These are phyloP conservation scores for Fomitopsis palustris DNA, from an alignment of 1,284 basidiomycete species.

Conservation along the genomic window DNA sequence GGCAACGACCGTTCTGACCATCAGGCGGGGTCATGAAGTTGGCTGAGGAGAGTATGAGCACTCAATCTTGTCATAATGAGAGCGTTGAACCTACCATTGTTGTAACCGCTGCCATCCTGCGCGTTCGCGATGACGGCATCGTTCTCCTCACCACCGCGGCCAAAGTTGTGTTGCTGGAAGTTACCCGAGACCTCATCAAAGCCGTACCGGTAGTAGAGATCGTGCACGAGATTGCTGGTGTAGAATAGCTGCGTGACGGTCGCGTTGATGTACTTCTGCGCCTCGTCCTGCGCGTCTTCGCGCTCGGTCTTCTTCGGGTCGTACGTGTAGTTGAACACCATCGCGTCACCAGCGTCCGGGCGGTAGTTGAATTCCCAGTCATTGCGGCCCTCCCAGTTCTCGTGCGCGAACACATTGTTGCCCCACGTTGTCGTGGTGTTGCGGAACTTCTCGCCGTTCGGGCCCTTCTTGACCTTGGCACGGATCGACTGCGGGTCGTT, in stretches of 20 bases:
- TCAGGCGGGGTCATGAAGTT: conserved; percentile 83
- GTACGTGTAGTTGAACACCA: conserved; percentile 72
- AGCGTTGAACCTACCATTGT: conserved; percentile 50
- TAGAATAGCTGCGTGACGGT: conserved; percentile 92
- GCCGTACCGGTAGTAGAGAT: conserved; percentile 73
- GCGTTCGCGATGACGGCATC: conserved; percentile 95
- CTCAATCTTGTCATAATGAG: not conserved
- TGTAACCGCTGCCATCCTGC: conserved; percentile 90
- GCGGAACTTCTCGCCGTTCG: conserved; percentile 39
- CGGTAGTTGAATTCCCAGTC: conserved; percentile 77
- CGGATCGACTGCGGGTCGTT: conserved; percentile 47
- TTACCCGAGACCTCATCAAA: conserved; percentile 92
- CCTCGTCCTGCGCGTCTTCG: conserved; percentile 55
- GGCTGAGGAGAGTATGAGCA: conserved; percentile 21
- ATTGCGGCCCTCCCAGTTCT: conserved; percentile 86
- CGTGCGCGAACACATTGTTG: conserved; percentile 89
- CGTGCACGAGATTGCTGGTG: conserved; percentile 83
- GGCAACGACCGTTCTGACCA: conserved; percentile 80
- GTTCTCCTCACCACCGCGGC: conserved; percentile 78
- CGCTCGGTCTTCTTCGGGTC: conserved; percentile 48
- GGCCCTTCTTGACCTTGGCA: conserved; percentile 10
- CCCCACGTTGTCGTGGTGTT: conserved; percentile 84
- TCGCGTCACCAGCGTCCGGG: conserved; percentile 56
- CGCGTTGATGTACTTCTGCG: conserved; percentile 80
- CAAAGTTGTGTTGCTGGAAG: conserved; percentile 98